Conservation (phyloP, 1,284 basidiomycete species). For the Cryptococcus deneoformans region DNA sequence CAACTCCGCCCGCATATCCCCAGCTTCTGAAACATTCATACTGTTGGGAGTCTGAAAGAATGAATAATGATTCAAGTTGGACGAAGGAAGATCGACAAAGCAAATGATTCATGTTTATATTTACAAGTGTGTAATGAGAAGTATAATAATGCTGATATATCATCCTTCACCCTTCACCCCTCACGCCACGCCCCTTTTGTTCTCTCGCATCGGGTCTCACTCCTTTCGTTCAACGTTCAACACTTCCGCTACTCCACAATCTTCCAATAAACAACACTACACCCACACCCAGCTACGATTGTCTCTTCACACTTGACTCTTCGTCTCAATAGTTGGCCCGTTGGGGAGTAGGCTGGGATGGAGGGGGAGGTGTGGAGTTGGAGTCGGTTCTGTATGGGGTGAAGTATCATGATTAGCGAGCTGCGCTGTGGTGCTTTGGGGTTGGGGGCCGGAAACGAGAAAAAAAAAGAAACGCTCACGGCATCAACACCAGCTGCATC, state of each 20-base stretch:
- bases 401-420: neutral
- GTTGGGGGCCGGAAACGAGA: neutral
- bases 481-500: neutral
- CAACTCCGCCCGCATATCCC: too few relatives aligned
- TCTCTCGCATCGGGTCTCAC: neutral
- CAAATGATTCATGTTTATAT: too few relatives aligned
- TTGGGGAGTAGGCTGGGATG: conserved; percentile 60
- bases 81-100: too few relatives aligned
- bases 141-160: too few relatives aligned
- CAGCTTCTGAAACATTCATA: too few relatives aligned
- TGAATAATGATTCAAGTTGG: too few relatives aligned
- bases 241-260: conserved; percentile 46
- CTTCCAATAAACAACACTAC: conserved; percentile 72
- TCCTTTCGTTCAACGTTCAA: neutral
- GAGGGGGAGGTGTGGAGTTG: conserved; percentile 45
- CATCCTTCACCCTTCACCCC: conserved; percentile 18
- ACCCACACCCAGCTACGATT: conserved; percentile 56
- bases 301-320: conserved; percentile 67
- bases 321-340: conserved; percentile 64
- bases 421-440: neutral
- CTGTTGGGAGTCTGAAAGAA: too few relatives aligned
- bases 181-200: neutral
- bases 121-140: too few relatives aligned
- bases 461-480: conserved; percentile 15
- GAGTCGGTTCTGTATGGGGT: conserved; percentile 41